phyloP scores from a whole-genome alignment of 805 yeast species.

The Dipodascus albidus region DNA sequence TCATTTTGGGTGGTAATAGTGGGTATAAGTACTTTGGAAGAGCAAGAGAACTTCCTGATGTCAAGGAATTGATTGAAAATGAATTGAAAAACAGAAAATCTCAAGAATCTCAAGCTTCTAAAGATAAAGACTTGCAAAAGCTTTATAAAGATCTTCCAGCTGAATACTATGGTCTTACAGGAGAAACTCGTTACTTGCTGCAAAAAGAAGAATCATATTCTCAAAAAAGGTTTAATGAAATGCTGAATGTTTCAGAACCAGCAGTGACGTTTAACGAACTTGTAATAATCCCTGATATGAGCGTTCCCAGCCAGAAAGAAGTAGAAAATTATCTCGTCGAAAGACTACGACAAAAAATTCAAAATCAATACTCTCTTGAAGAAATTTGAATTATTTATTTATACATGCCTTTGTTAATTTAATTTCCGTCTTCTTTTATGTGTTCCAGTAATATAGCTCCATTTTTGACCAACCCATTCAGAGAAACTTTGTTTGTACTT shows the following conservation, averaged over 20 bases:
- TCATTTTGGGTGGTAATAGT: slow-evolving; percentile 20
- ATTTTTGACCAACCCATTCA: background rate
- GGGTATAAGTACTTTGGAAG: slow-evolving; percentile 75
- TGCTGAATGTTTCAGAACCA: background rate
- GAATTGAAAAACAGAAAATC: slow-evolving; percentile 20
- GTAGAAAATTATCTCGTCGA: slow-evolving; percentile 19
- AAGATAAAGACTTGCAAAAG: slow-evolving; percentile 6
- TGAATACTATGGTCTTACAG: slow-evolving; percentile 22
- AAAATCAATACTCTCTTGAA: slow-evolving; percentile 9
- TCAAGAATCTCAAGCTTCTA: slow-evolving; percentile 9
- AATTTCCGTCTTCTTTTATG: background rate
- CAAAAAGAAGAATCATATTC: slow-evolving; percentile 13
- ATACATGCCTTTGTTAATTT: background rate
- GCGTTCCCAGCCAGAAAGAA: slow-evolving; percentile 15
- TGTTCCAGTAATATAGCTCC: background rate
- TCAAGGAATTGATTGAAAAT: slow-evolving; percentile 35
- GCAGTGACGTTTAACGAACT: slow-evolving; percentile 5
- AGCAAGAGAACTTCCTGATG: slow-evolving; percentile 72
- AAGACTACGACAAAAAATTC: slow-evolving; percentile 11
- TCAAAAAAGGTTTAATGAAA: slow-evolving; percentile 5
- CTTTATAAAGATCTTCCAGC: slow-evolving; percentile 16
- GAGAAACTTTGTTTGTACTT: slow-evolving; percentile 11
- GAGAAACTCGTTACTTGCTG: slow-evolving; percentile 14
- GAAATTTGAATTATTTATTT: slow-evolving; percentile 1
- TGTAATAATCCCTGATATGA: slow-evolving; percentile 8